These are phyloP conservation scores for Hypoxylon sp. DNA, from an alignment of 2,329 filamentous ascomycete genomes.

Conservation along the genomic window DNA sequence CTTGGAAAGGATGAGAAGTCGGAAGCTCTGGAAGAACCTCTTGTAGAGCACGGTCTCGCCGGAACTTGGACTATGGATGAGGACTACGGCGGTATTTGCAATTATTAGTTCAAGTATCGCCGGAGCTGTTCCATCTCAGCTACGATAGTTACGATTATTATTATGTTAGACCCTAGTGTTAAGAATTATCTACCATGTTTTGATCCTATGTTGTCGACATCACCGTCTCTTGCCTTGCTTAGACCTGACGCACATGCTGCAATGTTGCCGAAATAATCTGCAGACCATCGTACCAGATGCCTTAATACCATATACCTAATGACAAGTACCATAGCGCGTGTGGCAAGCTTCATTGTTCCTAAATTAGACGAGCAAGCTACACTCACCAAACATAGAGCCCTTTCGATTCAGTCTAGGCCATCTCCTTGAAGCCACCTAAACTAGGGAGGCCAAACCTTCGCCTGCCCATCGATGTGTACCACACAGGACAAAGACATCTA, in stretches of 20 bases:
- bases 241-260: neutral
- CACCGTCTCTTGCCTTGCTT: neutral
- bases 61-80: slow-evolving; percentile 93
- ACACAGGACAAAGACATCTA: too few relatives aligned
- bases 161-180: slow-evolving; percentile 1
- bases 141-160: neutral
- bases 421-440: too few relatives aligned
- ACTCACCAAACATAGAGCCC: too few relatives aligned
- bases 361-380: neutral
- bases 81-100: slow-evolving; percentile 75
- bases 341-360: neutral
- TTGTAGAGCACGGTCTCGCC: slow-evolving; percentile 73
- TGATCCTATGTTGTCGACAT: neutral
- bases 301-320: too few relatives aligned
- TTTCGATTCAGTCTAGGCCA: too few relatives aligned
- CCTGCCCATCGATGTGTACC: too few relatives aligned
- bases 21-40: slow-evolving; percentile 49
- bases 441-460: too few relatives aligned
- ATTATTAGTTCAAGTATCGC: slow-evolving; percentile 58
- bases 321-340: too few relatives aligned
- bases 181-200: neutral
- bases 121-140: neutral
- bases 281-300: too few relatives aligned
- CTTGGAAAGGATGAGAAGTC: slow-evolving; percentile 66
- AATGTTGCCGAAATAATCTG: too few relatives aligned